Evolutionary conservation across 129 eudicot genomes (phyloP).

Genomic region (Calendula officinalis): DNA sequence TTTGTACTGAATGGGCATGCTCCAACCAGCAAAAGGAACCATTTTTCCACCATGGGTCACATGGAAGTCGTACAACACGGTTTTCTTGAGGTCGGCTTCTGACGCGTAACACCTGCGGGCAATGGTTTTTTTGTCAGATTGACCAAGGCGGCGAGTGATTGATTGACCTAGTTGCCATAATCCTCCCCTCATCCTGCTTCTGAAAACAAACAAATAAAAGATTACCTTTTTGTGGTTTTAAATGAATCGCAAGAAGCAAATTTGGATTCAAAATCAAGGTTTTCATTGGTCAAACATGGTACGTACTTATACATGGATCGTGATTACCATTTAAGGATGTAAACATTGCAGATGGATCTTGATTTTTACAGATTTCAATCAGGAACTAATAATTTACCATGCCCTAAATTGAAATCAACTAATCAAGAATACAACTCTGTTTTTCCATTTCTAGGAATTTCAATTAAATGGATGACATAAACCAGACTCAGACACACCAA

Average conservation of each 20-base stretch:
- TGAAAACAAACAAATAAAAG: conserved; percentile 8
- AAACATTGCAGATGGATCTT: conserved; percentile 9
- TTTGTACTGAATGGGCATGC: conserved; percentile 98
- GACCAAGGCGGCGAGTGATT: conserved; percentile 87
- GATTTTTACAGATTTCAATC: conserved; percentile 1
- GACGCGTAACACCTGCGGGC: conserved; percentile 71
- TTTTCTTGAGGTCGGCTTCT: conserved; percentile 91
- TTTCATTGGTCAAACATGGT: conserved; percentile 15
- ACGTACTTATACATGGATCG: no score
- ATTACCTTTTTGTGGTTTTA: neutral
- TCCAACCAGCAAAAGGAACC: conserved; percentile 99
- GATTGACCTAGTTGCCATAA: conserved; percentile 97
- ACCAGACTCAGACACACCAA: conserved; percentile 7
- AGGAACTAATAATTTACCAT: conserved; percentile 2
- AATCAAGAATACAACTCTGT: neutral
- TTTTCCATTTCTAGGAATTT: neutral
- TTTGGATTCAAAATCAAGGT: conserved; percentile 15
- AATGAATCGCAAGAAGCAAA: conserved; percentile 1
- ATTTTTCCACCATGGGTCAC: conserved; percentile 91
- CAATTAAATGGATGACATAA: neutral
- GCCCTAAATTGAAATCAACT: conserved; percentile 2
- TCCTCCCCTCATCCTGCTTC: conserved; percentile 80
- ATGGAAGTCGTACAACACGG: conserved; percentile 86
- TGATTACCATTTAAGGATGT: conserved; percentile 6
- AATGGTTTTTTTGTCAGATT: conserved; percentile 67